Evolutionary conservation across 352 stramenopile species (phyloP), one percentile per base, ranked within the genome.

Genomic region (Phytopythium cucurbitacearum): DNA sequence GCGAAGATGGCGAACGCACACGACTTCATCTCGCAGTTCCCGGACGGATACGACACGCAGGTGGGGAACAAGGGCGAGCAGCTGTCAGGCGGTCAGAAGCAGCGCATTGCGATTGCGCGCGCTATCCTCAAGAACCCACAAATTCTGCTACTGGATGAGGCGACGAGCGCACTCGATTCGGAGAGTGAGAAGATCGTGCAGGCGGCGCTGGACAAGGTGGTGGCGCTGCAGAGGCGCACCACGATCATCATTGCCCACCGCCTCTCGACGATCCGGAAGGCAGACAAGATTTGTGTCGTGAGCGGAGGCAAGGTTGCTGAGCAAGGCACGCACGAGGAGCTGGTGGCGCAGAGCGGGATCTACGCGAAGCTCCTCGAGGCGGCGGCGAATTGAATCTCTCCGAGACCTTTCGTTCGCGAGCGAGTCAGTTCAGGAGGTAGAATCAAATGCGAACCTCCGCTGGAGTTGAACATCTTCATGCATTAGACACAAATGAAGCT

Each of bases 181-280:
- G 62, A 96, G 48, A 97, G 76, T 9, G 92, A 98, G 74, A 60
- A 64, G 33, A 48, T 70, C 15, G 67, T 73, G 5, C 67, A 73
- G 21, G 56, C 58, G 7, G 58, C 60, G 12, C 43, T 76, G 5
- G 67, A 73, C 44, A 69, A 59, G 28, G 44, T 71, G 13, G 32
- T 71, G 5, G 40, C 61, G 35, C 54, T 71, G 7, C 48, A 65
- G 36, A 36, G 51, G 4, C 73, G 72, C n/a, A 98, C 91, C 11
- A 95, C 80, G 32, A 71, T 96, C 48, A 79, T 92, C 42, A 69
- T 98, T 50, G 87, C 91, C 3, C 91, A 98, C 53, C 66, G 91
- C 3, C 58, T 97, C 16, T 84, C 73, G n/a, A 97, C 60, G 16
- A 69, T 69, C 28, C 51, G 53, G 8, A 58, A 52, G 5, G 60